Evolutionary conservation across 306 rosid genomes (phyloP), one percentile per base, ranked within the genome.

Genomic region (Pterocarpus santalinus): DNA sequence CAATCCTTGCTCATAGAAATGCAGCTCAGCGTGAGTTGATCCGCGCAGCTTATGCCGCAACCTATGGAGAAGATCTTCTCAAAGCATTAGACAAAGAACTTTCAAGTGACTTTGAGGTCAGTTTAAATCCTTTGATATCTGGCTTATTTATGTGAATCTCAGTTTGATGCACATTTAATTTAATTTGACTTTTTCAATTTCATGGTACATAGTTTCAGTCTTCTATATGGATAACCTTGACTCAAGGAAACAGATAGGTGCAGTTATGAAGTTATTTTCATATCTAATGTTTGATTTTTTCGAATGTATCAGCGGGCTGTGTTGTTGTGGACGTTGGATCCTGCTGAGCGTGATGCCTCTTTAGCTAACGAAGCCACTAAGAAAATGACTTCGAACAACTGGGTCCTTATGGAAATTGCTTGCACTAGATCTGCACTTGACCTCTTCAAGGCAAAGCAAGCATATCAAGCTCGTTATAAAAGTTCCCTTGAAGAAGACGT

Each of bases 401-500:
- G 64, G 67, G 86, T 89, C 76, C 47, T 91, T 12, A 2, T 86
- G 87, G 97, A 93, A 85, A 88, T 90, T 53, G 92, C 91, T 65
- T 77, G 87, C 88, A 85, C 91, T 8, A 86, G 95, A 85, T 83
- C 92, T 78, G 72, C 97, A 10, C 83, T 73, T n/a, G 91, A 90
- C 41, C 90, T 92, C 28, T 47, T 85, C 8, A 78, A 74, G 73
- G 87, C 80, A 60, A 90, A 86, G 82, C 89, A 89, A 75, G 91
- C 91, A 30, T 92, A 92, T 65, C 95, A 88, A 33, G 80, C 84
- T 76, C 94, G 90, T 72, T 90, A 69, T 68, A 88, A 89, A 66
- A 84, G 68, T 82, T 89, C 94, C 33, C 63, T 92, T 61, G 97
- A 92, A 64, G 97, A 92, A 73, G 97, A 92, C 66, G 89, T 90